phyloP scores from a whole-genome alignment of 1,284 basidiomycete genomes.

The Malassezia equina region DNA sequence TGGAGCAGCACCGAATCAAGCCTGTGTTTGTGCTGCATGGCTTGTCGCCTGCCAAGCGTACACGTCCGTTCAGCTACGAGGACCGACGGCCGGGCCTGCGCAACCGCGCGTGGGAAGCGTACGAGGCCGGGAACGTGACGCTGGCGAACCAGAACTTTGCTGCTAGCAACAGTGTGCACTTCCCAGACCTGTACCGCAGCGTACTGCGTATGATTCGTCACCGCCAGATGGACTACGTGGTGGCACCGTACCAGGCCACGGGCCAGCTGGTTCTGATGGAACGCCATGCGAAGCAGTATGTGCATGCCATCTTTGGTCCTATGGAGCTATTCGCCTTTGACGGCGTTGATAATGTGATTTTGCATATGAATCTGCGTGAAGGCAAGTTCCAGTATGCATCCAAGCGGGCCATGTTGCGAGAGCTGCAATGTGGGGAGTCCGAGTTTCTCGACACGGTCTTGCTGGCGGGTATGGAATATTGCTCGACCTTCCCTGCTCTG shows the following conservation, averaged over 20 bases:
- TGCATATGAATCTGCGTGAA: constrained; percentile 55
- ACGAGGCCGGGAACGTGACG: constrained; percentile 56
- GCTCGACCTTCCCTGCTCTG: constrained; percentile 64
- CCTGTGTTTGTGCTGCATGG: constrained; percentile 96
- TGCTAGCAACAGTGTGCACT: constrained; percentile 55
- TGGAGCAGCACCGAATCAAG: constrained; percentile 85
- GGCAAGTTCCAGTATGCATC: constrained; percentile 67
- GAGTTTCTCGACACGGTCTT: constrained; percentile 91
- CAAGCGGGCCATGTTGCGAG: constrained; percentile 65
- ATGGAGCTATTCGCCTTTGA: constrained; percentile 78
- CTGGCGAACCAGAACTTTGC: constrained; percentile 73
- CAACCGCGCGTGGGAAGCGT: constrained; percentile 40
- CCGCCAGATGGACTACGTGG: constrained; percentile 86
- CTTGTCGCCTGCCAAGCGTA: constrained; percentile 30
- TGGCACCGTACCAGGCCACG: constrained; percentile 87
- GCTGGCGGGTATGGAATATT: constrained; percentile 78
- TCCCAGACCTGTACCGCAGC: constrained; percentile 74
- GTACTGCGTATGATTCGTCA: constrained; percentile 86
- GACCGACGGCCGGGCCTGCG: constrained; percentile 37
- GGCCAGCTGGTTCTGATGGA: constrained; percentile 92
- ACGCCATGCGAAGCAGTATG: constrained; percentile 82
- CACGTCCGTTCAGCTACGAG: constrained; percentile 36
- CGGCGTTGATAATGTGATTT: constrained; percentile 81
- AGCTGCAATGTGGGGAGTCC: constrained; percentile 69
- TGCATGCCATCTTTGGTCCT: constrained; percentile 85